Conservation (phyloP, 2,329 filamentous ascomycete species). For the Akanthomyces muscarius region DNA sequence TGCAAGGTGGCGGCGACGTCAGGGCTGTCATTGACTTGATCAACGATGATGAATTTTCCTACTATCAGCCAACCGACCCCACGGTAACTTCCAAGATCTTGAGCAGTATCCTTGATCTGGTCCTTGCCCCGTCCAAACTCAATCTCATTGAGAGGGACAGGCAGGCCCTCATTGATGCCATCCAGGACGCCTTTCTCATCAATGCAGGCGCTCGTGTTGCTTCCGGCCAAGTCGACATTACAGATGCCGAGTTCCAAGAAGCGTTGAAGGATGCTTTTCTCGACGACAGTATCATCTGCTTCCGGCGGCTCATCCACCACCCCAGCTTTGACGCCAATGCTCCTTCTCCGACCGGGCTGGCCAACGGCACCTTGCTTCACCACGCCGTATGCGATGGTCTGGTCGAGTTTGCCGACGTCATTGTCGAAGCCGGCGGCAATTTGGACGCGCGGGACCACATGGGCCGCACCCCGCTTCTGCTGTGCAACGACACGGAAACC, state of each 20-base stretch:
- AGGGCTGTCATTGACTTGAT: constrained; percentile 21
- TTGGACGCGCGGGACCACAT: constrained; percentile 26
- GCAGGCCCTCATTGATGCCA: constrained; percentile 2
- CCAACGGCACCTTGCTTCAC: constrained; percentile 30
- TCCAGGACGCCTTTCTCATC: neutral
- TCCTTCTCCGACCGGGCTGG: constrained; percentile 14
- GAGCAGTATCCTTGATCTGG: constrained; percentile 11
- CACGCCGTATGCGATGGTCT: constrained; percentile 27
- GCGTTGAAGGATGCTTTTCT: constrained; percentile 26
- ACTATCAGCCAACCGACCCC: neutral
- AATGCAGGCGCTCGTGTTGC: neutral
- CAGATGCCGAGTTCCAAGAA: constrained; percentile 22
- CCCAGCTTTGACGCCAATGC: constrained; percentile 30
- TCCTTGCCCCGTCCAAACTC: constrained; percentile 13
- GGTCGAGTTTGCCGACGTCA: constrained; percentile 26
- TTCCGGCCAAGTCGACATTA: constrained; percentile 13
- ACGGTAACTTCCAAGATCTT: neutral
- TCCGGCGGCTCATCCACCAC: constrained; percentile 29
- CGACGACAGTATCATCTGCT: constrained; percentile 23
- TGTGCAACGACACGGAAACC: constrained; percentile 26
- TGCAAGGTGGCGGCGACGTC: constrained; percentile 19
- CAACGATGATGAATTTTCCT: constrained; percentile 5
- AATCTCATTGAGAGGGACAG: constrained; percentile 1
- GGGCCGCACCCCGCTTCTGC: constrained; percentile 35
- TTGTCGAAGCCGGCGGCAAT: constrained; percentile 28